Base-by-base conservation (phyloP, 1,284 basidiomycete genomes). In the Rhodotorula glutinis region DNA sequence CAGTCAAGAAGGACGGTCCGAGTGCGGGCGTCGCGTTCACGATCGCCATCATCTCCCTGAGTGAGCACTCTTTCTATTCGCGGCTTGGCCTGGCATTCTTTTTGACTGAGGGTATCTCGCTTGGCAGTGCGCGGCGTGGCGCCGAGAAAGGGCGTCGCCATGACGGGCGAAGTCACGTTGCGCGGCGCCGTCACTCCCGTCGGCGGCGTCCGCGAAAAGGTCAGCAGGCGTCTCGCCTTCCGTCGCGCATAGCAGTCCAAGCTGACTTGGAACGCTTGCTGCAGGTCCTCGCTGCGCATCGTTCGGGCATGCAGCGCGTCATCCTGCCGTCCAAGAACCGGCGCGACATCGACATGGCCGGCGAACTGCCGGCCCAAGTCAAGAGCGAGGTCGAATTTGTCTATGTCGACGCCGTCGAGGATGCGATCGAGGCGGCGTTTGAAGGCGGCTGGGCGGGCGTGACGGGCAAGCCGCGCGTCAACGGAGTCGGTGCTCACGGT, bases 1-100 rank as follows among this genome's bases (percentile, higher is more conserved):
- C 90, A 2, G 88, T 91, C 77, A 91, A 88, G 82, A 94, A 94
- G 80, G 92, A 94, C 76, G 92, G 92, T 0, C 91, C 91, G 29
- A 90, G 88, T 73, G 91, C 92, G 0, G 92, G 92, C 8, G 84
- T 93, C 25, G 90, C 91, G 2, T 91, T 94, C 85, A 85, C 86
- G 2, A 90, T 90, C 73, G 91, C 91, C 0, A 84, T 94, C 60
- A 89, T 56, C 70, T 72, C 70, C 21, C 58, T 72, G 30, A 70
- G 67, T 67, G 21, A 33, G 53, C 14, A 43, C 49, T 16, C 29
- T 10, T n/a, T 14, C 11, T 67, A 27, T 4, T 10, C 23, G n/a
- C 7, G 7, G 5, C 33, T 38, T 38, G 33, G 33, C 33, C n/a
- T n/a, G n/a, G n/a, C 33, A 38, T 11, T 38, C 23, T 58, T 2